A percentile compares a stretch with the other conserved stretches of the same genome.
phyloP scores from a whole-genome alignment of 2,329 filamentous ascomycete genomes.

The Aspergillus pseudonomiae region DNA sequence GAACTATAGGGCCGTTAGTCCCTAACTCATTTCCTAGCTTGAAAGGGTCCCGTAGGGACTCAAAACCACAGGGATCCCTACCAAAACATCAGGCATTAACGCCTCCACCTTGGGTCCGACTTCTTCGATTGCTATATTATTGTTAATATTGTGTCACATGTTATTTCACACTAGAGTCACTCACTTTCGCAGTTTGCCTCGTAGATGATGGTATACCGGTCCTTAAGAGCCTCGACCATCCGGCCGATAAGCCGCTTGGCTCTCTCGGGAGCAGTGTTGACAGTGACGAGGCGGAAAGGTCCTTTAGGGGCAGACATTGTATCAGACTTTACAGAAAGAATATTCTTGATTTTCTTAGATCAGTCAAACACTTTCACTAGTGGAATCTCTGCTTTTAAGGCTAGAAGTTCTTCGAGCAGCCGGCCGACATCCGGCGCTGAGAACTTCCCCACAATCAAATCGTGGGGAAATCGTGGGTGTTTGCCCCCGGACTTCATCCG shows the following conservation, averaged over 20 bases:
- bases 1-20: slow-evolving; percentile 50
- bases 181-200: slow-evolving; percentile 64
- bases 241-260: slow-evolving; percentile 65
- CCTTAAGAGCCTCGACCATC: slow-evolving; percentile 63
- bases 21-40: neutral
- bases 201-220: slow-evolving; percentile 65
- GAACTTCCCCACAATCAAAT: slow-evolving; percentile 21
- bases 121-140: slow-evolving; percentile 51
- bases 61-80: slow-evolving; percentile 33
- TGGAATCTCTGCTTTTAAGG: neutral
- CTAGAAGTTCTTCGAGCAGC: neutral
- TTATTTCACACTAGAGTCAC: slow-evolving; percentile 20
- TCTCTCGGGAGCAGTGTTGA: slow-evolving; percentile 69
- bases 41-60: neutral
- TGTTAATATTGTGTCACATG: slow-evolving; percentile 3
- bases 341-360: neutral
- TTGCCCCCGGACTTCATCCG: slow-evolving; percentile 14
- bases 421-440: slow-evolving; percentile 4
- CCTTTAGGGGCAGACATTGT: slow-evolving; percentile 50
- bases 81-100: slow-evolving; percentile 58
- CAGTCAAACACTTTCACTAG: neutral
- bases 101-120: slow-evolving; percentile 58
- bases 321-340: slow-evolving; percentile 6
- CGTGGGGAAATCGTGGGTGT: slow-evolving; percentile 17
- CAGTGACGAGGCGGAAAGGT: slow-evolving; percentile 66